Base-by-base conservation (phyloP, 108 stramenopile species). In the Skeletonema marinoi region DNA sequence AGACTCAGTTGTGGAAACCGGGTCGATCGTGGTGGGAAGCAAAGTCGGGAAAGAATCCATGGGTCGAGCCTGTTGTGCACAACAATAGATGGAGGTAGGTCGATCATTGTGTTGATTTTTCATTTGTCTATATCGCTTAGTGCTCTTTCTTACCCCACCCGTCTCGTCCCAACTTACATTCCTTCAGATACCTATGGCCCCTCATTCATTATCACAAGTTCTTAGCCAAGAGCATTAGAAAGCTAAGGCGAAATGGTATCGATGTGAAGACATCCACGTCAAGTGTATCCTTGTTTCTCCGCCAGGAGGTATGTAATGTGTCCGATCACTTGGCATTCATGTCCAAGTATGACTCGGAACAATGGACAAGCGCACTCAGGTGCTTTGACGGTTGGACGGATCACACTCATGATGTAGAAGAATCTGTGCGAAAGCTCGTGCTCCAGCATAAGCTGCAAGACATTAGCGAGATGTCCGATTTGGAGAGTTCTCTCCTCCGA, bases 181-280 rank as follows among this genome's bases (percentile, higher is more conserved):
- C 78, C 4, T 73, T 25, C 41, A 95, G 94, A 74, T 95, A 93
- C 64, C 81, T 96, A 19, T 96, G 95, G 95, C 95, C 95, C 25
- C 87, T 96, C 14, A 96, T 96, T 72, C 92, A 96, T 70, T 96
- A 96, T 64, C 95, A 96, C 85, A 96, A 96, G 82, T 93, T 96
- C 66, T 79, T 96, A 6, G 92, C 95, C 12, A 89, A 90, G 69
- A 93, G 95, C 65, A 90, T 96, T 85, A 96, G 93, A 70, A 96
- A 96, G 77, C 89, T 96, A 32, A 96, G 91, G 83, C 88, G 92
- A 36, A 93, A 96, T 71, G 90, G 92, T 14, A 82, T 93, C 32
- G 92, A 93, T 70, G 92, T 93, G 42, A 95, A 93, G 69, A 78
- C 79, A 17, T 87, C 91, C 16, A 82, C 89, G 1, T 89, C 92